phyloP scores from a whole-genome alignment of 2,329 filamentous ascomycete species.

The Phaeosphaeriaceae sp. region DNA sequence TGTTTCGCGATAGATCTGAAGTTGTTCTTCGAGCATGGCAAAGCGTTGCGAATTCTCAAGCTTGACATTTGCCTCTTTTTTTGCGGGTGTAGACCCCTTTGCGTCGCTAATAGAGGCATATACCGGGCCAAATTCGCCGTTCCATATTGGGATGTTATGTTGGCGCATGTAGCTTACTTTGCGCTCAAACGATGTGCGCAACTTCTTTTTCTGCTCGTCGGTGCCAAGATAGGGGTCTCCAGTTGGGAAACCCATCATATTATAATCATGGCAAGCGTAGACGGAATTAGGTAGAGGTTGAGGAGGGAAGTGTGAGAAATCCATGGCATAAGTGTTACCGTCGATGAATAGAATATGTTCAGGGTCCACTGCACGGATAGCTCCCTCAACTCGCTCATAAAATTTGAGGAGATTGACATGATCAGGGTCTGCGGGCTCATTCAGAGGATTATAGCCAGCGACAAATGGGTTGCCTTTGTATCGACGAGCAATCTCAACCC shows the following conservation, averaged over 20 bases:
- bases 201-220: conserved; percentile 47
- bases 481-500: conserved; percentile 12
- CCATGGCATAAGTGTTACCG: conserved; percentile 62
- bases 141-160: conserved; percentile 17
- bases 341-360: conserved; percentile 58
- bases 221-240: conserved; percentile 52
- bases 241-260: conserved; percentile 53
- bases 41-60: conserved; percentile 11
- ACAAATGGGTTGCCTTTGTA: conserved; percentile 14
- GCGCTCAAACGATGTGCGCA: conserved; percentile 31
- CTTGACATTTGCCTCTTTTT: conserved; percentile 9
- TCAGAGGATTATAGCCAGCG: conserved; percentile 21
- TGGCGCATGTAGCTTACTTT: conserved; percentile 20
- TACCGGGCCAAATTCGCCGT: conserved; percentile 22
- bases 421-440: conserved; percentile 22
- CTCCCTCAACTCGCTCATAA: conserved; percentile 21
- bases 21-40: conserved; percentile 14
- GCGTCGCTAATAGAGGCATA: conserved; percentile 7
- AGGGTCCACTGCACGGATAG: conserved; percentile 26
- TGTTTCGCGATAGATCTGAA: conserved; percentile 13
- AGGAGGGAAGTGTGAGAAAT: conserved; percentile 53
- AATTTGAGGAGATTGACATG: conserved; percentile 14
- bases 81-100: background rate
- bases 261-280: conserved; percentile 55
- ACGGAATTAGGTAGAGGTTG: conserved; percentile 52